Base-by-base conservation (phyloP, 2,329 filamentous ascomycete species). In the Fusarium sp. region DNA sequence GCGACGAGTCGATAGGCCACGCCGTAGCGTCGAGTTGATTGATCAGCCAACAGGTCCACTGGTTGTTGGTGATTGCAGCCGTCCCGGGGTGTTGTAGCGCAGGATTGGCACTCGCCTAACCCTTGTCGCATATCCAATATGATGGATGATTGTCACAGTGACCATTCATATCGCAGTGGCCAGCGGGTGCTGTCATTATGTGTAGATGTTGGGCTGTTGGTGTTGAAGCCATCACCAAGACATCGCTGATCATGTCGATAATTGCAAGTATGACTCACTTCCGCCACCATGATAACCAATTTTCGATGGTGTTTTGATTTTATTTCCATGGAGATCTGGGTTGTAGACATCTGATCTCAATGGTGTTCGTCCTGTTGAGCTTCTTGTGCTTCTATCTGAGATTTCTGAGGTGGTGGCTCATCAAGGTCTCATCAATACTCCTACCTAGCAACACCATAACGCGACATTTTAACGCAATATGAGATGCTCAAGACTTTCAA, bases 41-140 rank as follows among this genome's bases (percentile, higher is more conserved):
- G 58, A 45, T 62, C 60, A 69, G 69, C 56, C 65, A 66, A 62
- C 40, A 33, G 47, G 69, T 69, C 69, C 65, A 72, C 69, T 40
- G 27, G 17, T 57, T 32, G 60, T 69, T 72, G 65, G 50, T 45
- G n/a, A 62, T 62, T 60, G 32, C 43, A 62, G 20, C 20, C 11
- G 27, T 8, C 4, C 22, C 12, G 20, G 30, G 20, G 14, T 27
- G 37, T 30, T 32, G 25, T 25, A 22, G 25, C 20, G 47, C 17
- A 15, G 33, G 30, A 58, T 40, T 67, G 37, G 50, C 14, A 66
- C 52, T 40, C 11, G 6, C 37, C 43, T 27, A 15, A 52, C 47
- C 70, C 61, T n/a, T 70, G 33, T 45, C 54, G 6, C 25, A 67
- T 58, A 20, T 43, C 15, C 17, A 32, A 56, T 40, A 20, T 60